A percentile compares a stretch with the other conserved stretches of the same genome.
Conservation (phyloP, 257 asterid species). For the Euphrasia confusa region DNA sequence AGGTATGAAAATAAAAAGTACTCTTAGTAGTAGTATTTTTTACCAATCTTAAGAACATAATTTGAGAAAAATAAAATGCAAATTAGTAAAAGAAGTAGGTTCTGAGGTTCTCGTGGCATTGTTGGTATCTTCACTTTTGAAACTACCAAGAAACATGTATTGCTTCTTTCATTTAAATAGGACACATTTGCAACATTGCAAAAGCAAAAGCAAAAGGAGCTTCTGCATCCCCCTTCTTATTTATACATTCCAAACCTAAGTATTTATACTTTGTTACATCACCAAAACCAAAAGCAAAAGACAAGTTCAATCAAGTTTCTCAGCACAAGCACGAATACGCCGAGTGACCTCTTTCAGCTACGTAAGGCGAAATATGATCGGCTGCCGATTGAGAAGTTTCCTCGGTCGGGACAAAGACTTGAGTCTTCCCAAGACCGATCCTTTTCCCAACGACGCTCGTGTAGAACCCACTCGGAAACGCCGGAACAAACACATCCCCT, state of each 20-base stretch:
- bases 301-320: slow-evolving; percentile 2
- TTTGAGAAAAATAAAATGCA: too few relatives aligned
- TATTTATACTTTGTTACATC: background rate
- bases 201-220: background rate
- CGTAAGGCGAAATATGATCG: slow-evolving; percentile 35
- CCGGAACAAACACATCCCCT: slow-evolving; percentile 46
- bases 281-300: background rate
- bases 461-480: slow-evolving; percentile 33
- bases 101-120: too few relatives aligned
- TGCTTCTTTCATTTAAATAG: background rate
- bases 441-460: slow-evolving; percentile 41
- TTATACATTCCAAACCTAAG: background rate
- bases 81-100: too few relatives aligned
- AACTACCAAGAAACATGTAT: background rate
- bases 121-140: too few relatives aligned
- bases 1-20: too few relatives aligned
- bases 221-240: background rate
- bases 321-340: slow-evolving; percentile 52
- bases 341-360: slow-evolving; percentile 34
- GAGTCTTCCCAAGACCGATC: slow-evolving; percentile 48
- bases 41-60: too few relatives aligned
- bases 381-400: slow-evolving; percentile 25
- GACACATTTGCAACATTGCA: background rate
- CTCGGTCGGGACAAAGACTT: slow-evolving; percentile 33
- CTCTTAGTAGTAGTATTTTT: too few relatives aligned